Percentiles rank a stretch among this genome's conserved stretches.
Conservation (phyloP, 2,329 filamentous ascomycete species). For the Fusarium sp. region DNA sequence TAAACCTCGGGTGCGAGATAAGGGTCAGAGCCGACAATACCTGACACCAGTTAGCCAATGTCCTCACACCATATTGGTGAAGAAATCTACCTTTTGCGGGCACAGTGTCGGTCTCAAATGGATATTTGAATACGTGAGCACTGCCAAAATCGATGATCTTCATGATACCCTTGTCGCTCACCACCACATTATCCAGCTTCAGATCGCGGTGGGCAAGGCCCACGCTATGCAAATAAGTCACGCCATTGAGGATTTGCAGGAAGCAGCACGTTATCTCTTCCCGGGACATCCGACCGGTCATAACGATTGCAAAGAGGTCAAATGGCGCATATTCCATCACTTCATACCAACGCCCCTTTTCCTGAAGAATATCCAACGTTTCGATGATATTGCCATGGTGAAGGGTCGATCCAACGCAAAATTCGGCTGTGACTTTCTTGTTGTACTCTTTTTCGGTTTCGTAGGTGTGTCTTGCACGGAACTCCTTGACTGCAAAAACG, state of each 20-base stretch:
- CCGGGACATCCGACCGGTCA: constrained; percentile 96
- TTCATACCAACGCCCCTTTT: constrained; percentile 95
- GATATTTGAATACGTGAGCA: constrained; percentile 96
- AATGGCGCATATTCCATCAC: constrained; percentile 99
- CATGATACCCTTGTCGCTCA: constrained; percentile 97
- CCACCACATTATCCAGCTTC: constrained; percentile 97
- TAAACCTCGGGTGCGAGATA: constrained; percentile 98
- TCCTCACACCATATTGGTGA: not conserved
- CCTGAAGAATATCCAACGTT: constrained; percentile 94
- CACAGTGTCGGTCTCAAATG: constrained; percentile 80
- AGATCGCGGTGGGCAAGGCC: constrained; percentile 93
- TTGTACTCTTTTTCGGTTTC: constrained; percentile 96
- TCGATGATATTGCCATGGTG: constrained; percentile 99
- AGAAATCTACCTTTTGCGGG: constrained; percentile 50
- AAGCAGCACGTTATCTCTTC: constrained; percentile 93
- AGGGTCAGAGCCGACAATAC: constrained; percentile 84
- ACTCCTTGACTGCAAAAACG: constrained; percentile 98
- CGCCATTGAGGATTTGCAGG: constrained; percentile 92
- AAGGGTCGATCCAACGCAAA: constrained; percentile 95
- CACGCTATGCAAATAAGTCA: constrained; percentile 94
- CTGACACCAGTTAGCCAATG: constrained; percentile 47
- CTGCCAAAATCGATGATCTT: constrained; percentile 99
- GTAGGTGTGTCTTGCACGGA: constrained; percentile 89
- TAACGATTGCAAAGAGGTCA: constrained; percentile 97
- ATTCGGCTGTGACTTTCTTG: constrained; percentile 98